Percentiles rank a stretch among this genome's conserved stretches.
These are phyloP conservation scores for Barnettozyma hawaiiensis DNA, from an alignment of 1,139 yeast species.

Conservation along the genomic window DNA sequence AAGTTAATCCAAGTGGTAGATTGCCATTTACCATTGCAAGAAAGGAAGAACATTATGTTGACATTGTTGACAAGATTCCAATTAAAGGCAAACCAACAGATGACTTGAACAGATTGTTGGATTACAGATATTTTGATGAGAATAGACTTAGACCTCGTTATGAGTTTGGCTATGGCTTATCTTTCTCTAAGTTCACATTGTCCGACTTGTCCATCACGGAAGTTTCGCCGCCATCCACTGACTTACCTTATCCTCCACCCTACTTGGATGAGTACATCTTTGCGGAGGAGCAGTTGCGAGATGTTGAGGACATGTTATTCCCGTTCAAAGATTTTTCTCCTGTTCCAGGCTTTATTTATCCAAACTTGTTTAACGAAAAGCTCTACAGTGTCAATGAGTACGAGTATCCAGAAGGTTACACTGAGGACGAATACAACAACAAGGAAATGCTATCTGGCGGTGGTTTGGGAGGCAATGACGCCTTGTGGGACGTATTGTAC, in stretches of 20 bases:
- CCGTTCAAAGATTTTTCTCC: conserved; percentile 51
- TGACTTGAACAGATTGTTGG: conserved; percentile 43
- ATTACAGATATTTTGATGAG: conserved; percentile 53
- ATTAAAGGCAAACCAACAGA: conserved; percentile 42
- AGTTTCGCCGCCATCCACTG: conserved; percentile 41
- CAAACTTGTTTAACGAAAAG: conserved; percentile 44
- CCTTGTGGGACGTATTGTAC: conserved; percentile 41
- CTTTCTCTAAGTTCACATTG: conserved; percentile 46
- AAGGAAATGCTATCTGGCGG: conserved; percentile 43
- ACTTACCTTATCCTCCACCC: conserved; percentile 45
- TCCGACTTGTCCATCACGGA: conserved; percentile 38
- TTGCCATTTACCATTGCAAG: conserved; percentile 60
- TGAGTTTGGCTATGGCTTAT: conserved; percentile 59
- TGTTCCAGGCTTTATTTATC: conserved; percentile 48
- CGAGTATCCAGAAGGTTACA: conserved; percentile 50
- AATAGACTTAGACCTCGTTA: conserved; percentile 50
- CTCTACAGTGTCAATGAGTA: conserved; percentile 38
- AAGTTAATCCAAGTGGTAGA: conserved; percentile 54
- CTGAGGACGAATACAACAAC: conserved; percentile 33
- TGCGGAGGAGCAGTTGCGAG: conserved; percentile 41
- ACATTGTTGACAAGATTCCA: conserved; percentile 39
- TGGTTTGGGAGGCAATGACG: conserved; percentile 49
- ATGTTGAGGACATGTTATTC: conserved; percentile 51
- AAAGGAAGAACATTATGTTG: conserved; percentile 48
- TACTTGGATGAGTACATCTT: conserved; percentile 38